Conservation (phyloP, 2,329 filamentous ascomycete genomes). For the Botrytis elliptica region DNA sequence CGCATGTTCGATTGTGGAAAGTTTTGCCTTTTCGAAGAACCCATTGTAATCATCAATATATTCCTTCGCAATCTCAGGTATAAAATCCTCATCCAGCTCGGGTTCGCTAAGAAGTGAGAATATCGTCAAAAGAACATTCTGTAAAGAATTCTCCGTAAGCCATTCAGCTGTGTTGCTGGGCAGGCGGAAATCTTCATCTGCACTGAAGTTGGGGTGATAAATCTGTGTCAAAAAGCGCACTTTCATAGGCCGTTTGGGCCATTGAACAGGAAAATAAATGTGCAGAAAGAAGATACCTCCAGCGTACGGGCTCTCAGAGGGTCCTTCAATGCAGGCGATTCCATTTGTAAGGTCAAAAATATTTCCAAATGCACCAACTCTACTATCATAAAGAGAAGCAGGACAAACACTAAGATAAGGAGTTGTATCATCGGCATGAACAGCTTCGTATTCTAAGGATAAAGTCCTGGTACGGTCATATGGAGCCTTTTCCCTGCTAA, state of each 20-base stretch:
- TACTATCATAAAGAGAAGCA: not conserved
- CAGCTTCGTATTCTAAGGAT: not conserved
- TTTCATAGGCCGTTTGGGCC: not conserved
- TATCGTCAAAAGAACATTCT: not conserved
- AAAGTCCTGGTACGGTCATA: not conserved
- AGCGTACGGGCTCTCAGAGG: not conserved
- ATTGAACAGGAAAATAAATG: not conserved
- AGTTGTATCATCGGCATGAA: not conserved
- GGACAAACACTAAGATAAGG: not conserved
- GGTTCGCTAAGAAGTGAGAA: not conserved
- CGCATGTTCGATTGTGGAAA: not conserved
- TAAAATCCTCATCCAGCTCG: not conserved
- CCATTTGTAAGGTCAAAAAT: not conserved
- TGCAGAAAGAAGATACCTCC: conserved; percentile 8
- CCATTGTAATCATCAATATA: not conserved
- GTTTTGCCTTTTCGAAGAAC: not conserved
- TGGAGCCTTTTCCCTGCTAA: not conserved
- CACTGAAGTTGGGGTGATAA: not conserved
- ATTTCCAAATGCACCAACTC: not conserved
- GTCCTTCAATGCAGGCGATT: conserved; percentile 2
- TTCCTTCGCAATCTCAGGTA: not conserved
- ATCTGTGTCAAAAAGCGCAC: conserved; percentile 2
- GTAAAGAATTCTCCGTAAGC: not conserved
- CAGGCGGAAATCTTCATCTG: not conserved
- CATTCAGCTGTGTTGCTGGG: not conserved